Base-by-base conservation (phyloP, 1,284 basidiomycete species). In the Apiotrichum veenhuisii region DNA sequence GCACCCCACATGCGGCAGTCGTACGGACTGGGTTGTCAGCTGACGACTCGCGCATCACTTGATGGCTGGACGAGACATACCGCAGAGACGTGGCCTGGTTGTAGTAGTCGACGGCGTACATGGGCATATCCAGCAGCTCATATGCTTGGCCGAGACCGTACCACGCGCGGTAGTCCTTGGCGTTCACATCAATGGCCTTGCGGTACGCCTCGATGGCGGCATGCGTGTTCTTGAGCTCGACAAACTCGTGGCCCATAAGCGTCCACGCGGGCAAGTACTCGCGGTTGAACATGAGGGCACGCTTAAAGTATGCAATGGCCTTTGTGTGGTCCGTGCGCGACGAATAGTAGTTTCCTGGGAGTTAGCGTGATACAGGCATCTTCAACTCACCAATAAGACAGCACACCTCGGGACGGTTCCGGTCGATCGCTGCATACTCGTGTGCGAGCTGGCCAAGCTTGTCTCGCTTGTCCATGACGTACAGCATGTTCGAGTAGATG, bases 191-290 rank as follows among this genome's bases (percentile, higher is more conserved):
- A 59, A 98, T 87, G 54, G 95, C 96, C 70, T 92, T 84, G 48
- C 96, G 84, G 77, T 98, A 99, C 27, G 93, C 91, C 77, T 98
- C 96, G 54, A 98, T 95, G 1, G 96, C 96, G 2, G 96, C 95
- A 80, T 98, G 94, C 18, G 91, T 91, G 77, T 99, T 98, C 78
- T 98, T 98, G 83, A 98, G 86, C 79, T 98, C 96, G 54, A 98
- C 88, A 71, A 92, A 98, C 75, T 98, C 96, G 75, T 98, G 96
- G 0, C 96, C 96, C 87, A 99, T 92, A 61, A 98, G 77, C n/a
- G 95, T 98, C 96, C 96, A 99, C 5, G 96, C 96, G 3, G 91
- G 88, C 23, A 98, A 82, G 76, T 94, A 98, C 7, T 90, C 92
- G 61, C 89, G 84, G 76, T 99, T 95, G 50, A 99, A 84, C 67